Conservation (phyloP, 2,329 filamentous ascomycete species). For the Cladophialophora psammophila region DNA sequence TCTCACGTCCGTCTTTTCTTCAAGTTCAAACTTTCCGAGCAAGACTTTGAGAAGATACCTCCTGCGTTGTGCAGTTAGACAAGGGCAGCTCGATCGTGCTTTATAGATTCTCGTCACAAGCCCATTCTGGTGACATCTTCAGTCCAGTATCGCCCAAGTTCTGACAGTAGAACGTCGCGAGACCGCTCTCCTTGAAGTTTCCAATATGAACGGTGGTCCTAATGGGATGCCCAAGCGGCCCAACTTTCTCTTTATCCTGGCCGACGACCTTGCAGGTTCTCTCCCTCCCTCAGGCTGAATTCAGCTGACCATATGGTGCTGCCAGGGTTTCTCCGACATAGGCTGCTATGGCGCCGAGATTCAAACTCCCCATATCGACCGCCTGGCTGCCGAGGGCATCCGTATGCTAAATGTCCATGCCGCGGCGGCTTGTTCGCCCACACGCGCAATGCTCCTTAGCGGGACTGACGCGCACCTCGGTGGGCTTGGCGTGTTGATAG, state of each 20-base stretch:
- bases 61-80: too few species aligned
- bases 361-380: neutral
- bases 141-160: too few species aligned
- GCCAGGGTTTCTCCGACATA: neutral
- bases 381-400: neutral
- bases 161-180: too few species aligned
- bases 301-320: neutral
- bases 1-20: too few species aligned
- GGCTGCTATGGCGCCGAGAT: neutral
- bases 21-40: too few species aligned
- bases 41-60: too few species aligned
- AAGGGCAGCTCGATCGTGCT: too few species aligned
- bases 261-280: neutral
- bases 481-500: constrained; percentile 44
- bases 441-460: constrained; percentile 70
- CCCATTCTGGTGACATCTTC: too few species aligned
- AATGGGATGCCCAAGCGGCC: neutral
- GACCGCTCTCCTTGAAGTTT: too few species aligned
- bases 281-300: neutral
- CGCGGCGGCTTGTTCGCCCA: constrained; percentile 64
- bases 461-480: constrained; percentile 55
- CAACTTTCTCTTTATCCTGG: neutral
- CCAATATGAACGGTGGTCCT: too few species aligned
- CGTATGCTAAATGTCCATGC: neutral
- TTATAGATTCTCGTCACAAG: too few species aligned